These are phyloP conservation scores for Phytophthora capsici DNA, from an alignment of 352 stramenopile genomes.

Conservation along the genomic window DNA sequence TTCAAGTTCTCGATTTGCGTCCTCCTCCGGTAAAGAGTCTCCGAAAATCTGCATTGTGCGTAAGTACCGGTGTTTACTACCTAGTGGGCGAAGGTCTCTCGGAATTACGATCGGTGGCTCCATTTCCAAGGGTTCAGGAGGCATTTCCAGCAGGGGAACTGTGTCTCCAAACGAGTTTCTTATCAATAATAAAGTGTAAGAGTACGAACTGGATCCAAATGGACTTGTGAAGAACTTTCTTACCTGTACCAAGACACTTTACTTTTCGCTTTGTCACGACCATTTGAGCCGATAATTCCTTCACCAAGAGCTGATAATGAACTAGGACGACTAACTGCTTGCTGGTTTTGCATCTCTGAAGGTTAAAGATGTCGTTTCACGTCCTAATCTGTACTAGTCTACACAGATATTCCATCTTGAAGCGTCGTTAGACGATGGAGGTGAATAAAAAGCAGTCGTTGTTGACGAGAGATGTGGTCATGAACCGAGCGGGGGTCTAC, in stretches of 20 bases:
- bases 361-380: conserved; percentile 28
- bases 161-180: conserved; percentile 73
- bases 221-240: not conserved
- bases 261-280: conserved; percentile 16
- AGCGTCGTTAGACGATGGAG: conserved; percentile 38
- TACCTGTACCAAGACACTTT: conserved; percentile 80
- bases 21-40: conserved; percentile 21
- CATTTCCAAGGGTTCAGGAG: conserved; percentile 44
- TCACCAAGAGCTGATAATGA: conserved; percentile 17
- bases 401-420: conserved; percentile 39
- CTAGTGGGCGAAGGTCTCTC: conserved; percentile 54
- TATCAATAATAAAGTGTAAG: not conserved
- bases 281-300: not conserved
- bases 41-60: conserved; percentile 70
- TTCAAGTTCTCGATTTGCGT: conserved; percentile 15
- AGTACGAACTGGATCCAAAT: not conserved
- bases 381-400: conserved; percentile 16
- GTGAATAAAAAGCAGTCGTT: conserved; percentile 1
- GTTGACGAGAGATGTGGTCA: conserved; percentile 61
- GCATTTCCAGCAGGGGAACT: conserved; percentile 43
- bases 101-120: conserved; percentile 68
- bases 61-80: conserved; percentile 54
- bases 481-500: conserved; percentile 65
- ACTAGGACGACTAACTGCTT: conserved; percentile 9
- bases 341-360: conserved; percentile 22